A percentile compares a stretch with the other conserved stretches of the same genome.
Evolutionary conservation across 345 rosid species (phyloP).

Genomic region (Murraya koenigii): DNA sequence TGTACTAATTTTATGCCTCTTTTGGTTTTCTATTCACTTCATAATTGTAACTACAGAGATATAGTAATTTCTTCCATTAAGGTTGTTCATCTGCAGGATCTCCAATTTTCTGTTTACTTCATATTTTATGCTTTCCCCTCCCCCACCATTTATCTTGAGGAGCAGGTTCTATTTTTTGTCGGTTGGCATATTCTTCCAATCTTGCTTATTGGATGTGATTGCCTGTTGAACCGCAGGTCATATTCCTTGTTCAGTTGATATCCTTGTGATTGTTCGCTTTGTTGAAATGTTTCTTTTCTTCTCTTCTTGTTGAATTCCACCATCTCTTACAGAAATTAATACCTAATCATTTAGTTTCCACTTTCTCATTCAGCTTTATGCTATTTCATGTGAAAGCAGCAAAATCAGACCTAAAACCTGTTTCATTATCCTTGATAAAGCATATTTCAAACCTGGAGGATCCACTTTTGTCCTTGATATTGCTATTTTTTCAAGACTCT

Average conservation of each 20-base stretch:
- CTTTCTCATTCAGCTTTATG: neutral
- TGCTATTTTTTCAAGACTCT: neutral
- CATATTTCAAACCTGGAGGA: neutral
- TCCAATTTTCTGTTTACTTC: neutral
- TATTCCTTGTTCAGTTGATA: neutral
- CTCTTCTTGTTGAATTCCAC: neutral
- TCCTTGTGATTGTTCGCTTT: neutral
- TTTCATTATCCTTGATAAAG: neutral
- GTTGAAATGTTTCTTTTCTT: neutral
- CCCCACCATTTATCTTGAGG: neutral
- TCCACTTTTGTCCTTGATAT: neutral
- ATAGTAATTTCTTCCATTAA: neutral
- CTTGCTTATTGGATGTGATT: constrained; percentile 9
- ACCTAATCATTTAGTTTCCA: neutral
- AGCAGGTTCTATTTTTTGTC: neutral
- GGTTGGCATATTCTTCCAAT: neutral
- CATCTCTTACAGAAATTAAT: neutral
- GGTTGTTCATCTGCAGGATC: neutral
- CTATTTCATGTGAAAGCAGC: neutral
- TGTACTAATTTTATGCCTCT: neutral
- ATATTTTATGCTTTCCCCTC: neutral
- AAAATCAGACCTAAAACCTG: neutral
- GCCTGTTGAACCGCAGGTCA: neutral
- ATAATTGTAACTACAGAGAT: neutral
- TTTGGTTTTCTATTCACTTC: neutral